These are phyloP conservation scores for Malassezia pachydermatis DNA, from an alignment of 1,284 basidiomycete species.

Conservation along the genomic window DNA sequence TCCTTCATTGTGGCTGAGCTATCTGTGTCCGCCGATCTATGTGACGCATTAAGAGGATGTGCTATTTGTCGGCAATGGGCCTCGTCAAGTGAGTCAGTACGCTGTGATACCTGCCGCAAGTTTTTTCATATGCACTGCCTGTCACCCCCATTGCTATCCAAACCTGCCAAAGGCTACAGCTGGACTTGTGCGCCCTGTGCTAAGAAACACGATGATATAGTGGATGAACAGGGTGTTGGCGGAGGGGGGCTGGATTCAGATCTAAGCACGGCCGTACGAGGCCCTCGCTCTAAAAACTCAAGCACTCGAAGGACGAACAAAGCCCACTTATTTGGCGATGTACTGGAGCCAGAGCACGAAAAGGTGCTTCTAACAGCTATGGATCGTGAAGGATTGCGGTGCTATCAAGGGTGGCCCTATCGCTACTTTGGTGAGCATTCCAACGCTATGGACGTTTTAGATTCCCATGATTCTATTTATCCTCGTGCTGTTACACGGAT, in stretches of 20 bases:
- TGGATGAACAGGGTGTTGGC: conserved; percentile 19
- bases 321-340: conserved; percentile 15
- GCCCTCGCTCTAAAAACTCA: not conserved
- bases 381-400: conserved; percentile 54
- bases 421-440: conserved; percentile 90
- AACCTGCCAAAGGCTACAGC: conserved; percentile 90
- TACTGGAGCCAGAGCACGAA: conserved; percentile 21
- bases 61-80: conserved; percentile 79
- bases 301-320: conserved; percentile 19
- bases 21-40: conserved; percentile 79
- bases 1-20: conserved; percentile 91
- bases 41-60: conserved; percentile 73
- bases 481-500: conserved; percentile 77
- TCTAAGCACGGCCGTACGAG: not conserved
- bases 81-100: conserved; percentile 73
- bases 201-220: conserved; percentile 56
- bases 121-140: conserved; percentile 93
- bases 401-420: conserved; percentile 86
- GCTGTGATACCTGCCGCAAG: conserved; percentile 83
- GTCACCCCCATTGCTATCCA: conserved; percentile 80
- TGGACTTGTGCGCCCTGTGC: conserved; percentile 96
- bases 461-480: conserved; percentile 88
- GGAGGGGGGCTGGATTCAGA: conserved; percentile 18
- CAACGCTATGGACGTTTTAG: conserved; percentile 56
- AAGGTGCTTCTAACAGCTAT: conserved; percentile 17